phyloP scores from a whole-genome alignment of 2,329 filamentous ascomycete genomes.

The Talaromyces islandicus region DNA sequence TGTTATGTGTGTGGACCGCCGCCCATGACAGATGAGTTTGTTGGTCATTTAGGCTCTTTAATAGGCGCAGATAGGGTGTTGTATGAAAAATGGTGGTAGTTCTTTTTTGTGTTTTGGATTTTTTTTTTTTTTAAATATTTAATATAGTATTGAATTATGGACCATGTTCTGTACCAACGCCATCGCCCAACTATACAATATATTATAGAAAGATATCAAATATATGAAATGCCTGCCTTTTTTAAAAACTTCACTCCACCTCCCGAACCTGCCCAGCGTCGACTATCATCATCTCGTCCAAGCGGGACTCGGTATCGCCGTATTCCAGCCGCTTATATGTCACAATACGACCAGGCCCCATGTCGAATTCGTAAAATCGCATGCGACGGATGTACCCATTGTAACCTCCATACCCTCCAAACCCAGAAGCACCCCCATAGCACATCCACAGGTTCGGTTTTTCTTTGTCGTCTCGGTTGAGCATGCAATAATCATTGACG shows the following conservation, averaged over 20 bases:
- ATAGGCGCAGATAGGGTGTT: constrained; percentile 46
- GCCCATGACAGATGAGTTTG: constrained; percentile 62
- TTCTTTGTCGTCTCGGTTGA: constrained; percentile 52
- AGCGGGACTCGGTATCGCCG: constrained; percentile 45
- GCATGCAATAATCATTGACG: constrained; percentile 90
- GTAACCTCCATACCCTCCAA: constrained; percentile 93
- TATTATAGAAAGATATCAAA: background rate
- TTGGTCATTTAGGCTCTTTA: constrained; percentile 32
- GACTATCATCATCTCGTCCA: constrained; percentile 58
- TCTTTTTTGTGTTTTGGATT: too few species aligned
- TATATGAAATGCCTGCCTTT: constrained; percentile 3
- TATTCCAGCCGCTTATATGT: constrained; percentile 89
- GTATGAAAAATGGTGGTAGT: constrained; percentile 62
- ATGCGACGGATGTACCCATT: constrained; percentile 76
- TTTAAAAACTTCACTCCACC: constrained; percentile 12
- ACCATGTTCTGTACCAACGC: background rate
- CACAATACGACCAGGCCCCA: constrained; percentile 78
- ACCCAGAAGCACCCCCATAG: constrained; percentile 85
- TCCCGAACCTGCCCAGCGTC: constrained; percentile 42
- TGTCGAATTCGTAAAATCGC: constrained; percentile 87
- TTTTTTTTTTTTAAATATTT: background rate
- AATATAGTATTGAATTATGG: too few species aligned
- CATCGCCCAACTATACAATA: background rate
- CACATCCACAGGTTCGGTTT: constrained; percentile 89
- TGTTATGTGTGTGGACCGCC: constrained; percentile 66